A percentile compares a stretch with the other conserved stretches of the same genome.
These are phyloP conservation scores for Saccharum hybrid DNA, from an alignment of 202 grass and related monocot genomes.

Conservation along the genomic window DNA sequence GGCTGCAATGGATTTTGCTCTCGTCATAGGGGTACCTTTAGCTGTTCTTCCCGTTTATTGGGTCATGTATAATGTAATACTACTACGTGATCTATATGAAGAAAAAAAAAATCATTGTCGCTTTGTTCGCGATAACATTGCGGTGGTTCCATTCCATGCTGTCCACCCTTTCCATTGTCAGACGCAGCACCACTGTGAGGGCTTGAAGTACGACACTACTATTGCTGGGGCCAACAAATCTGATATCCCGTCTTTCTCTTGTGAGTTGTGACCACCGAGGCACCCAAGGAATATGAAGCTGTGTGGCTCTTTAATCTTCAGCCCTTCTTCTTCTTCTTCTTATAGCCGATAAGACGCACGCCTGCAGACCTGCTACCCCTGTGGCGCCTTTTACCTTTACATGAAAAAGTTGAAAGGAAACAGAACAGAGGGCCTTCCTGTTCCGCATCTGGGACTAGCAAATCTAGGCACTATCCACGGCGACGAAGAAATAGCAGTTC, in stretches of 20 bases:
- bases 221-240: too few relatives aligned
- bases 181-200: too few relatives aligned
- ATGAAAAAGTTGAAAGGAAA: too few relatives aligned
- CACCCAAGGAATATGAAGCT: constrained; percentile 25
- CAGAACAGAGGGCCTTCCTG: too few relatives aligned
- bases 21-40: not conserved
- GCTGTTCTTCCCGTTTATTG: not conserved
- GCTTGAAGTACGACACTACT: too few relatives aligned
- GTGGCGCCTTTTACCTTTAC: too few relatives aligned
- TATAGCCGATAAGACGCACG: not conserved
- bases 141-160: not conserved
- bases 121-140: not conserved
- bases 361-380: too few relatives aligned
- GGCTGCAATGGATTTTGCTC: not conserved
- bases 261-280: too few relatives aligned
- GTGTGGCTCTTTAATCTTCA: constrained; percentile 21
- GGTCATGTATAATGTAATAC: not conserved
- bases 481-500: too few relatives aligned
- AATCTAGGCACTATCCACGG: too few relatives aligned
- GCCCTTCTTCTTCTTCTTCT: constrained; percentile 1
- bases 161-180: constrained; percentile 22
- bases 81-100: not conserved
- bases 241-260: not conserved
- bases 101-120: not conserved
- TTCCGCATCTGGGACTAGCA: too few relatives aligned